A percentile compares a stretch with the other conserved stretches of the same genome.
Evolutionary conservation across 441 rosid species (phyloP).

Genomic region (Pelargonium fulgidum): DNA sequence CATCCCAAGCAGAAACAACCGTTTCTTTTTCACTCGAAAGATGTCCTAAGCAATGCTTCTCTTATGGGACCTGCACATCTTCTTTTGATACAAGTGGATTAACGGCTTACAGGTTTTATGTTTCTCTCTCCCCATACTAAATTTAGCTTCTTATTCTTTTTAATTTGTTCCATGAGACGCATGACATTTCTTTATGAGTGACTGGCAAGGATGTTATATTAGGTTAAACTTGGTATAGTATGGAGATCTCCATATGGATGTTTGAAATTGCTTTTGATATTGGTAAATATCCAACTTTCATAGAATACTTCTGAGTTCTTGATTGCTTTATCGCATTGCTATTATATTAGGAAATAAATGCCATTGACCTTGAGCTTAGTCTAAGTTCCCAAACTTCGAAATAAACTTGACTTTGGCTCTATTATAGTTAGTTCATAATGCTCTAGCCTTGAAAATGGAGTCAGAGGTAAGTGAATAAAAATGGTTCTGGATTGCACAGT

Average conservation of each 20-base stretch:
- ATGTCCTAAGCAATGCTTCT: constrained; percentile 80
- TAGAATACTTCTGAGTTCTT: no score
- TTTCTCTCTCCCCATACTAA: constrained; percentile 4
- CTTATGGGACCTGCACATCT: constrained; percentile 66
- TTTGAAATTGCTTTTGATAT: constrained; percentile 9
- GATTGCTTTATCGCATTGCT: no score
- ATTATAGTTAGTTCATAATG: no score
- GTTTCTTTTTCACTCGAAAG: constrained; percentile 84
- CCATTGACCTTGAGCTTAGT: no score
- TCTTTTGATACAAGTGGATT: constrained; percentile 89
- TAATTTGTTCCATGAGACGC: constrained; percentile 12
- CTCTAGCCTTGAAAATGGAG: no score
- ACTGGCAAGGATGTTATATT: neutral
- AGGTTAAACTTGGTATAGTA: neutral
- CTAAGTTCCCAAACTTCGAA: no score
- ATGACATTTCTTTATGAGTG: constrained; percentile 10
- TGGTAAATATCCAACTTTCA: no score
- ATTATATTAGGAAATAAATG: no score
- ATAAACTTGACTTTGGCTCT: no score
- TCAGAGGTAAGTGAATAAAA: no score
- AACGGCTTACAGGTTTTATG: constrained; percentile 69
- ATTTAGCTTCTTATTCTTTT: constrained; percentile 9
- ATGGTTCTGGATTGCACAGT: no score
- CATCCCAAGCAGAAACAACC: constrained; percentile 38
- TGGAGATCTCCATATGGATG: constrained; percentile 6